phyloP scores from a whole-genome alignment of 352 stramenopile species.

The Phytopythium mirpurense region DNA sequence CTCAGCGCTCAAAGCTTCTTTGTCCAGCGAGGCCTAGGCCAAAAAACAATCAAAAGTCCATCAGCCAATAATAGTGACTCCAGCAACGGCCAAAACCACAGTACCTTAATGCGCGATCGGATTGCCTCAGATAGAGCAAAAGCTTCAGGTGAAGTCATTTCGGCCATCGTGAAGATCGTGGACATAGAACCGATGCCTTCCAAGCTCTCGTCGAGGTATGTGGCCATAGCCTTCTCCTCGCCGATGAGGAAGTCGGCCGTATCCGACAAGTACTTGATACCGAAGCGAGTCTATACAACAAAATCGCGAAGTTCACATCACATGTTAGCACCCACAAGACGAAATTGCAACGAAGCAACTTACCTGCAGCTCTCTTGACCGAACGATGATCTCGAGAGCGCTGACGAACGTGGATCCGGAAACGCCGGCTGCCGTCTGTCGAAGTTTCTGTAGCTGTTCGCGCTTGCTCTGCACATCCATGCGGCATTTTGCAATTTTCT shows the following conservation, averaged over 20 bases:
- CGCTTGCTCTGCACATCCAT: conserved; percentile 37
- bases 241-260: conserved; percentile 25
- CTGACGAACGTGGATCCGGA: conserved; percentile 16
- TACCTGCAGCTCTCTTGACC: conserved; percentile 55
- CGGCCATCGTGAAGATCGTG: conserved; percentile 27
- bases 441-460: conserved; percentile 27
- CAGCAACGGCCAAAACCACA: conserved; percentile 5
- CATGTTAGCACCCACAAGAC: background rate
- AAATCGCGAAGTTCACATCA: background rate
- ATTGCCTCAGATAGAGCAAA: conserved; percentile 28
- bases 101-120: conserved; percentile 35
- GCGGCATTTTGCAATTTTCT: conserved; percentile 16
- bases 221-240: conserved; percentile 32
- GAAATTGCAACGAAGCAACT: background rate
- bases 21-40: conserved; percentile 39
- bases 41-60: no score
- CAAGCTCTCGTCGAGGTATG: conserved; percentile 28
- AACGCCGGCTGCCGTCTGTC: conserved; percentile 17
- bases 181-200: conserved; percentile 28
- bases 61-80: background rate
- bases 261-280: conserved; percentile 26
- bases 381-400: conserved; percentile 42
- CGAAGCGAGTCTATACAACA: conserved; percentile 30
- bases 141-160: conserved; percentile 18
- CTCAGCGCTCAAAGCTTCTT: conserved; percentile 48